These are phyloP conservation scores for Peniophora sp. DNA, from an alignment of 1,284 basidiomycete species.

Conservation along the genomic window DNA sequence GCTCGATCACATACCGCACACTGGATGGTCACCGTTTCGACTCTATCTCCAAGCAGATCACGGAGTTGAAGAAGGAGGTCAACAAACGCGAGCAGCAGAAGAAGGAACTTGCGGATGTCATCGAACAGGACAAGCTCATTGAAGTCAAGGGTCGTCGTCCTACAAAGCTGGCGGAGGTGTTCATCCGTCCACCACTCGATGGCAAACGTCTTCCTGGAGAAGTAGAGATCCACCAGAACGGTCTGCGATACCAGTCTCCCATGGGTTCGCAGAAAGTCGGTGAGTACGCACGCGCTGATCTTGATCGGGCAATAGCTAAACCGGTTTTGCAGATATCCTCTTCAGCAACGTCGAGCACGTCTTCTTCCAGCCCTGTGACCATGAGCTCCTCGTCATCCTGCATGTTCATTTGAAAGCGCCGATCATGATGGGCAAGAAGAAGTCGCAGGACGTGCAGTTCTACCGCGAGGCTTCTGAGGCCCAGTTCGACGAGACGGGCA, in stretches of 20 bases:
- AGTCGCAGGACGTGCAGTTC: slow-evolving; percentile 98
- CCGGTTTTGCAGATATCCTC: slow-evolving; percentile 61
- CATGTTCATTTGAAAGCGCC: slow-evolving; percentile 94
- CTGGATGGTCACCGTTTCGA: slow-evolving; percentile 87
- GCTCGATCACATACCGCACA: slow-evolving; percentile 92
- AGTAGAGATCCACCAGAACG: slow-evolving; percentile 97
- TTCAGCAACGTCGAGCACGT: slow-evolving; percentile 98
- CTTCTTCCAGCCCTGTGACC: slow-evolving; percentile 98
- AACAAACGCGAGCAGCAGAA: slow-evolving; percentile 97
- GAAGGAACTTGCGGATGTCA: slow-evolving; percentile 96
- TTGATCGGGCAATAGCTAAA: neutral
- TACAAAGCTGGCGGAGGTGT: slow-evolving; percentile 83
- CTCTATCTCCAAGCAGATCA: slow-evolving; percentile 86
- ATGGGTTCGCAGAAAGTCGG: slow-evolving; percentile 87
- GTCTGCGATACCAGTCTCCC: slow-evolving; percentile 88
- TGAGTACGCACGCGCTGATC: slow-evolving; percentile 29
- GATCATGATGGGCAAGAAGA: slow-evolving; percentile 99
- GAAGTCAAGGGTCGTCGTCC: slow-evolving; percentile 85
- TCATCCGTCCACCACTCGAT: slow-evolving; percentile 89
- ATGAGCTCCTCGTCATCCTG: slow-evolving; percentile 91
- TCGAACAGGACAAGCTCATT: slow-evolving; percentile 87
- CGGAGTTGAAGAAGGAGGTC: slow-evolving; percentile 92
- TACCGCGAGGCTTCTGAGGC: slow-evolving; percentile 98
- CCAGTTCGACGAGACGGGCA: slow-evolving; percentile 98
- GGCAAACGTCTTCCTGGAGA: slow-evolving; percentile 92